Evolutionary conservation across 2,329 filamentous ascomycete species (phyloP), one percentile per base, ranked within the genome.

Genomic region (Colletotrichum brevisporum): DNA sequence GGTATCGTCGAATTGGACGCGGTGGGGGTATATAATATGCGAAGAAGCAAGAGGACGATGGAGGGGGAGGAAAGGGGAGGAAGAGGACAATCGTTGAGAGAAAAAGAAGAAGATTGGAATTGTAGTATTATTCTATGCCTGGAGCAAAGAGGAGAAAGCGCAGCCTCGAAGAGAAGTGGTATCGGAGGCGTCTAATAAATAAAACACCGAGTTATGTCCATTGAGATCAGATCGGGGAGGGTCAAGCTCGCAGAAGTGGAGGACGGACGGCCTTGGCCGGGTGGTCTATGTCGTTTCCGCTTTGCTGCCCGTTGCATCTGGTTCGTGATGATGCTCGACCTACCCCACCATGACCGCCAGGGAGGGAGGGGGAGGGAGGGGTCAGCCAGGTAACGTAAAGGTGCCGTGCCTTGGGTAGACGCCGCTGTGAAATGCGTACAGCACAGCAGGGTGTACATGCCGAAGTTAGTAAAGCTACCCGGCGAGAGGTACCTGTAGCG

Each of bases 151-250:
- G 62, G 55, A 61, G 65, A 43, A 16, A 15, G 52, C 27, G n/a
- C 41, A 45, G 55, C 24, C 15, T 18, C 26, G 36, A 52, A 21
- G 31, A 64, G 31, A 64, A 45, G 62, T 24, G 67, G 67, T 31
- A 69, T 52, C 51, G 51, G 56, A 61, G 57, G 67, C 31, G 63
- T 60, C 63, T 67, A 67, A 67, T 67, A 69, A 61, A 56, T 69
- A 69, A 67, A 67, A 69, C 56, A 59, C 67, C 67, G 67, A 69
- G 67, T 67, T 69, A 69, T 67, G 67, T 69, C 67, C 67, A 61
- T 61, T 61, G 63, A 69, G 55, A 67, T 69, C 67, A 47, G 67
- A 61, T 69, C 67, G 67, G 67, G 36, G 39, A 51, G 48, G 55
- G 54, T 55, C 47, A 60, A 66, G 55, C 55, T 65, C 47, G 56